Conservation (phyloP, 305 asterid genomes). For the Andrographis paniculata region DNA sequence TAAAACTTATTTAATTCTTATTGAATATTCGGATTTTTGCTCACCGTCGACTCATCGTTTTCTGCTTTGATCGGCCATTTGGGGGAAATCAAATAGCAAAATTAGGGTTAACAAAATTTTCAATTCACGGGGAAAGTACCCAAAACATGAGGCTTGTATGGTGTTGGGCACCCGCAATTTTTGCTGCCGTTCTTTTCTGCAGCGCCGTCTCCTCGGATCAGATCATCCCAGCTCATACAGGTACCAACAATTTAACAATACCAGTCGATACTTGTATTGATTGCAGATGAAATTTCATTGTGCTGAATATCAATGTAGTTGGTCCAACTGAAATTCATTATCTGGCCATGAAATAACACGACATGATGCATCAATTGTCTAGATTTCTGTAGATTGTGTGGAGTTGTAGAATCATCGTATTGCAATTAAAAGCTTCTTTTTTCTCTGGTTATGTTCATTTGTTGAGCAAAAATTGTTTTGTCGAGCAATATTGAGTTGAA, state of each 20-base stretch:
- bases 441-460: no score
- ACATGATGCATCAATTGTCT: slow-evolving; percentile 2
- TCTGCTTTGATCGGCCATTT: neutral
- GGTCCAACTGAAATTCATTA: no score
- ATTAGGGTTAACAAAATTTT: slow-evolving; percentile 27
- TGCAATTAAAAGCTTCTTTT: neutral
- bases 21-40: no score
- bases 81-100: neutral
- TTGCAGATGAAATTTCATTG: slow-evolving; percentile 9
- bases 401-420: slow-evolving; percentile 6
- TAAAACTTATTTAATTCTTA: no score
- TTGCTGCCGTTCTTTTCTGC: slow-evolving; percentile 17
- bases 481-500: no score
- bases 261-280: slow-evolving; percentile 3
- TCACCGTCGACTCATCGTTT: neutral
- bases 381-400: slow-evolving; percentile 7
- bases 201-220: slow-evolving; percentile 32
- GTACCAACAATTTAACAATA: slow-evolving; percentile 17
- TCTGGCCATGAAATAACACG: slow-evolving; percentile 7
- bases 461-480: neutral
- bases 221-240: slow-evolving; percentile 45
- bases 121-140: slow-evolving; percentile 14
- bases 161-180: slow-evolving; percentile 22
- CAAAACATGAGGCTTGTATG: slow-evolving; percentile 25
- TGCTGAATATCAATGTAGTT: neutral